Evolutionary conservation across 78 protist species (phyloP).

Genomic region (Cavenderia fasciculata): DNA sequence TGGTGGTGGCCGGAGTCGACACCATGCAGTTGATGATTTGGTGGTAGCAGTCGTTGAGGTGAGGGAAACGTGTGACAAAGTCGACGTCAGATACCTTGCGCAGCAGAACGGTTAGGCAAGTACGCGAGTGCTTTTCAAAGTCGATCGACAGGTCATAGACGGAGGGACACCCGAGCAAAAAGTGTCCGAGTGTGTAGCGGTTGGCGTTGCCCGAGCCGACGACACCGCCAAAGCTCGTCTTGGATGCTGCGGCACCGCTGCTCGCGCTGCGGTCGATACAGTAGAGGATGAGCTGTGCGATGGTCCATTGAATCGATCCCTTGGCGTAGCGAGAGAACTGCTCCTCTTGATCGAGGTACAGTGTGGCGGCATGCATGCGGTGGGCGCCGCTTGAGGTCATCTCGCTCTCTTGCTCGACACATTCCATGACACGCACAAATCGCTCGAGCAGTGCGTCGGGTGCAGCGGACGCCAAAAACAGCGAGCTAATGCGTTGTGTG

Average conservation of each 20-base stretch:
- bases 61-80: conserved; percentile 34
- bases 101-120: conserved; percentile 33
- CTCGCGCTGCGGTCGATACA: not conserved
- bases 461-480: not conserved
- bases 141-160: conserved; percentile 8
- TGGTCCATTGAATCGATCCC: conserved; percentile 41
- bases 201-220: too few species aligned
- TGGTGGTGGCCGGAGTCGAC: conserved; percentile 9
- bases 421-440: conserved; percentile 38
- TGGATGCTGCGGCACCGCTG: too few species aligned
- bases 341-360: not conserved
- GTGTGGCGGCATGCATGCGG: too few species aligned
- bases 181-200: conserved; percentile 56
- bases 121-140: conserved; percentile 12
- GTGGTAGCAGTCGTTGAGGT: conserved; percentile 38
- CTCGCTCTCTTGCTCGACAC: conserved; percentile 8
- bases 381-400: not conserved
- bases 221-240: too few species aligned
- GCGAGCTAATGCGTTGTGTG: conserved; percentile 13
- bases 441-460: conserved; percentile 17
- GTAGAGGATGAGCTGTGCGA: conserved; percentile 36
- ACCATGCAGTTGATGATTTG: conserved; percentile 43
- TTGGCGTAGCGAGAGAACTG: conserved; percentile 3
- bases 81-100: not conserved
- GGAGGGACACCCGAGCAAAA: conserved; percentile 47